Evolutionary conservation across 2,329 filamentous ascomycete species (phyloP).

Genomic region (Aspergillus calidoustus): DNA sequence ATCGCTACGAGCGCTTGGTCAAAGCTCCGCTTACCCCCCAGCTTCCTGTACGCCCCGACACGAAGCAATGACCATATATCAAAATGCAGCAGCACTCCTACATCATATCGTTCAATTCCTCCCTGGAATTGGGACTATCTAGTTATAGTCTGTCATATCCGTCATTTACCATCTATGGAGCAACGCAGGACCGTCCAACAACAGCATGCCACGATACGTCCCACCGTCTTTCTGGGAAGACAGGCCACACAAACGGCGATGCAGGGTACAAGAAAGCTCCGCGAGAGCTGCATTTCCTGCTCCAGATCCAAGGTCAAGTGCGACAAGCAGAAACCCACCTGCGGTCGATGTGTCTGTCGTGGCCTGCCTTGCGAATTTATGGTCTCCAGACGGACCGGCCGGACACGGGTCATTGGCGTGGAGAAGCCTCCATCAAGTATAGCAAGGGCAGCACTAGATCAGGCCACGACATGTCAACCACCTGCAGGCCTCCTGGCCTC

Average conservation of each 20-base stretch:
- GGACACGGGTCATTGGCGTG: slow-evolving; percentile 6
- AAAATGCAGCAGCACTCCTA: neutral
- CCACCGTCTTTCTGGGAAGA: neutral
- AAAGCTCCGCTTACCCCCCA: neutral
- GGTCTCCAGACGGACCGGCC: slow-evolving; percentile 15
- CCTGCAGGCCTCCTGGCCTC: too few relatives aligned
- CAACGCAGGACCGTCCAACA: neutral
- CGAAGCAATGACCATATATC: neutral
- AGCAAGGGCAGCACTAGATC: neutral
- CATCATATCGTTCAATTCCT: neutral
- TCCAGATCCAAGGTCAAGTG: slow-evolving; percentile 17
- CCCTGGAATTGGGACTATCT: neutral
- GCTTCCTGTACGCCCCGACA: neutral
- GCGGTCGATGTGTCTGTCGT: slow-evolving; percentile 14
- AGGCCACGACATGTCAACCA: neutral
- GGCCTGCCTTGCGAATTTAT: slow-evolving; percentile 16
- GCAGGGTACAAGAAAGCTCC: slow-evolving; percentile 9
- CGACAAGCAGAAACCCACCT: slow-evolving; percentile 13
- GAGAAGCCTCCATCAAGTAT: neutral
- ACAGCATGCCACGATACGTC: neutral
- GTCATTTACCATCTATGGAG: slow-evolving; percentile 3
- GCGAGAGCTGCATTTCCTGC: slow-evolving; percentile 16
- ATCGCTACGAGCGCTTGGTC: neutral
- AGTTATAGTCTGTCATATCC: neutral
- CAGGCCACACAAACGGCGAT: neutral